These are phyloP conservation scores for Penicillium sp. DNA, from an alignment of 2,329 filamentous ascomycete genomes.

Conservation along the genomic window DNA sequence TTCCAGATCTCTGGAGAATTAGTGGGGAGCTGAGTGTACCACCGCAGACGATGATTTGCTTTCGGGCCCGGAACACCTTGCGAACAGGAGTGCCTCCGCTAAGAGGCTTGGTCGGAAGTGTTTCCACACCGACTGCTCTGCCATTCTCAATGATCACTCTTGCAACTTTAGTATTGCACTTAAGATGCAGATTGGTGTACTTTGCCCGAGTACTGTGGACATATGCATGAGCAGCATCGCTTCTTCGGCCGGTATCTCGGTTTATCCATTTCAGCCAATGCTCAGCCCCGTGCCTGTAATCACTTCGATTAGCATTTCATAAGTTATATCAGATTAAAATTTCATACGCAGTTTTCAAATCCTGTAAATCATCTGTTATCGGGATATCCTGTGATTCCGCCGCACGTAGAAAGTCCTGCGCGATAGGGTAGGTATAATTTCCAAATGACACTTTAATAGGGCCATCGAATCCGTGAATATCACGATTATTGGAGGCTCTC, in stretches of 20 bases:
- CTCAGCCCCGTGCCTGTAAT: conserved; percentile 66
- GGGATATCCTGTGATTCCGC: conserved; percentile 75
- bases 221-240: conserved; percentile 77
- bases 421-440: conserved; percentile 80
- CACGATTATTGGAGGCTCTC: conserved; percentile 63
- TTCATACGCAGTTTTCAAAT: conserved; percentile 56
- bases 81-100: conserved; percentile 57
- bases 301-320: neutral
- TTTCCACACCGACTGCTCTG: conserved; percentile 71
- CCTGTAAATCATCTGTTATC: conserved; percentile 75
- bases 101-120: conserved; percentile 72
- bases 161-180: conserved; percentile 77
- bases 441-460: conserved; percentile 83
- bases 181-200: conserved; percentile 71
- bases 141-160: conserved; percentile 76
- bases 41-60: conserved; percentile 74
- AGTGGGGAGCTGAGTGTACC: conserved; percentile 75
- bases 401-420: conserved; percentile 77
- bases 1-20: conserved; percentile 75
- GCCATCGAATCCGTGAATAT: conserved; percentile 74
- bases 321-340: neutral
- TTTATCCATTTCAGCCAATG: conserved; percentile 91
- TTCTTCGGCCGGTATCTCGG: conserved; percentile 65
- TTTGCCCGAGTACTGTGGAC: conserved; percentile 75
- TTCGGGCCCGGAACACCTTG: conserved; percentile 68